These are phyloP conservation scores for Aureobasidium sp. DNA, from an alignment of 2,329 filamentous ascomycete genomes.

Conservation along the genomic window DNA sequence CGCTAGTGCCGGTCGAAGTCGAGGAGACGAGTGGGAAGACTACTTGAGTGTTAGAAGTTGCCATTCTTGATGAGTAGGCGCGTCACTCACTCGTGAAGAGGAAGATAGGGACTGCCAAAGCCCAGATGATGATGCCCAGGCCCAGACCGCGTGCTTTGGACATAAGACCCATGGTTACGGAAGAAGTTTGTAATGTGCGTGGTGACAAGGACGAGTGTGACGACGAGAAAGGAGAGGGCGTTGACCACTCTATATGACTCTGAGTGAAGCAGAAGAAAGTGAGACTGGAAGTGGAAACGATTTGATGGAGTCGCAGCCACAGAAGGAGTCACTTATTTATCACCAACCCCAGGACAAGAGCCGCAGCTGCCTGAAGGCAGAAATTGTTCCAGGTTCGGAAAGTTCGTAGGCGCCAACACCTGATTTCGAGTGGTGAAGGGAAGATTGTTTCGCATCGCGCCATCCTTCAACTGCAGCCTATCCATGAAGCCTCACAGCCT, in stretches of 20 bases:
- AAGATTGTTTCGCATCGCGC: neutral
- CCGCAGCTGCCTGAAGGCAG: neutral
- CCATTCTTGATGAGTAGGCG: neutral
- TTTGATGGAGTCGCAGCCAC: neutral
- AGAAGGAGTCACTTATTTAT: neutral
- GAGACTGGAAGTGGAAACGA: neutral
- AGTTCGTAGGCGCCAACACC: neutral
- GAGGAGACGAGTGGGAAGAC: conserved; percentile 18
- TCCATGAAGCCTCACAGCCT: neutral
- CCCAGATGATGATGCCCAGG: conserved; percentile 14
- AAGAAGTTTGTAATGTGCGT: neutral
- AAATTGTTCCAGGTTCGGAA: neutral
- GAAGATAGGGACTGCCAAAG: conserved; percentile 18
- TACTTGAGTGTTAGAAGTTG: neutral
- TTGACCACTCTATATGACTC: neutral
- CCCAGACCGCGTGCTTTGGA: conserved; percentile 11
- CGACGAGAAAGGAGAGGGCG: neutral
- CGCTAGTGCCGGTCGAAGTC: neutral
- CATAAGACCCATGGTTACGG: conserved; percentile 4
- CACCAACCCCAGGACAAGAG: neutral
- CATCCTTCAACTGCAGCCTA: conserved; percentile 7
- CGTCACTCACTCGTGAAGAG: conserved; percentile 16
- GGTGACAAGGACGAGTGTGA: neutral
- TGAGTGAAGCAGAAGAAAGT: neutral
- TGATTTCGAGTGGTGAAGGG: neutral